These are phyloP conservation scores for Puccinia brachypodii DNA, from an alignment of 1,284 basidiomycete genomes.

Conservation along the genomic window DNA sequence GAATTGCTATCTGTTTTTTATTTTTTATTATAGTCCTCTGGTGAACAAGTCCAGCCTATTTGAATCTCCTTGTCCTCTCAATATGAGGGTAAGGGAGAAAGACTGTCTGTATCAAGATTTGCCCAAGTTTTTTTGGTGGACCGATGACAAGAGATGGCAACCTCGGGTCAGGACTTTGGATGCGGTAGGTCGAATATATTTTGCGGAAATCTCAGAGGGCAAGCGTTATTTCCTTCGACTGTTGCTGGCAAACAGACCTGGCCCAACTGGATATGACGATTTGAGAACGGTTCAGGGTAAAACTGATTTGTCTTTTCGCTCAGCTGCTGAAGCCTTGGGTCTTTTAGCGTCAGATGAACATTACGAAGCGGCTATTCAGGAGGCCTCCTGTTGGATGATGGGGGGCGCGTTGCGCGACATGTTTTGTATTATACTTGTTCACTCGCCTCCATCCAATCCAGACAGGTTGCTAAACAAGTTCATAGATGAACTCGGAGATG, in stretches of 20 bases:
- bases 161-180: neutral
- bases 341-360: constrained; percentile 21
- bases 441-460: neutral
- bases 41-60: too few relatives aligned
- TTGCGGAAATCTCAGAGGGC: neutral
- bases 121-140: neutral
- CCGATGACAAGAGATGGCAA: constrained; percentile 49
- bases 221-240: constrained; percentile 9
- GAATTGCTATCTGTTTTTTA: too few relatives aligned
- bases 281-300: neutral
- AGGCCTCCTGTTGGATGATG: neutral
- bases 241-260: neutral
- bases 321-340: neutral
- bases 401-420: constrained; percentile 57
- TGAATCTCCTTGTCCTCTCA: too few relatives aligned
- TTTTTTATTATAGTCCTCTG: too few relatives aligned
- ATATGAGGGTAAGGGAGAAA: neutral
- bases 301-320: neutral
- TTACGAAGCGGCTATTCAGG: neutral
- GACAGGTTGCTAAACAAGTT: neutral
- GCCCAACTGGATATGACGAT: neutral
- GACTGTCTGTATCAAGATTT: neutral
- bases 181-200: neutral
- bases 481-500: neutral
- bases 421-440: constrained; percentile 59